Base-by-base conservation (phyloP, 352 stramenopile genomes). In the Pythium volutum region DNA sequence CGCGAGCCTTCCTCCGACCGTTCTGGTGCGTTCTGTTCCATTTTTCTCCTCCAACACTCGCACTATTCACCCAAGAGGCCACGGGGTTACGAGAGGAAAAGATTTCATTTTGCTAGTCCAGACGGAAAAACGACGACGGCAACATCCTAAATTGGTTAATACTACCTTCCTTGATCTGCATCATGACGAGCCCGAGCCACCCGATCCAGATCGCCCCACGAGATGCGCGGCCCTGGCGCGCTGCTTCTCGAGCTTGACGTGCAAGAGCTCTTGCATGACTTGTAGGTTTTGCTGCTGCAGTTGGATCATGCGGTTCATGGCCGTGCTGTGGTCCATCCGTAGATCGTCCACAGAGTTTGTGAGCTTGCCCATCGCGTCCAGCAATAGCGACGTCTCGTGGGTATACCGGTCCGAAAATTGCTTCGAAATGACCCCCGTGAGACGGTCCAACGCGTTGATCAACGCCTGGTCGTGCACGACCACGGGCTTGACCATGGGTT, bases 231-330 rank as follows among this genome's bases (percentile, higher is more conserved):
- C n/a, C 41, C 33, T 5, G 3, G 9, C 25, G 42, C 51, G 64
- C 4, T 86, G 72, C 63, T 88, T 89, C 22, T 80, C 79, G 20
- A 85, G 66, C 43, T 77, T 75, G 64, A 83, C 58, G 39, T 84
- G 68, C 59, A 91, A 27, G 7, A 91, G 80, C 23, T 67, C 66
- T 53, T 89, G 68, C 75, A 84, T 80, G 41, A 84, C 73, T 25
- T 88, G 74, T 3, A 91, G 54, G n/a, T 86, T 72, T 41, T 86
- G 83, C 62, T 89, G 76, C 52, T 89, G 78, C 25, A 91, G 59
- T 66, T 84, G 61, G 29, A 91, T 77, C 15, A 89, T 70, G 12
- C 75, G 69, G 1, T 63, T 64, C 47, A 88, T 73, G 2, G 77
- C 68, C 5, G 66, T 57, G 9, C 73, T 64, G 5, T 89, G 77